Percentiles rank a stretch among this genome's conserved stretches.
Evolutionary conservation across 306 rosid species (phyloP).

Genomic region (Trichosanthes truncata): DNA sequence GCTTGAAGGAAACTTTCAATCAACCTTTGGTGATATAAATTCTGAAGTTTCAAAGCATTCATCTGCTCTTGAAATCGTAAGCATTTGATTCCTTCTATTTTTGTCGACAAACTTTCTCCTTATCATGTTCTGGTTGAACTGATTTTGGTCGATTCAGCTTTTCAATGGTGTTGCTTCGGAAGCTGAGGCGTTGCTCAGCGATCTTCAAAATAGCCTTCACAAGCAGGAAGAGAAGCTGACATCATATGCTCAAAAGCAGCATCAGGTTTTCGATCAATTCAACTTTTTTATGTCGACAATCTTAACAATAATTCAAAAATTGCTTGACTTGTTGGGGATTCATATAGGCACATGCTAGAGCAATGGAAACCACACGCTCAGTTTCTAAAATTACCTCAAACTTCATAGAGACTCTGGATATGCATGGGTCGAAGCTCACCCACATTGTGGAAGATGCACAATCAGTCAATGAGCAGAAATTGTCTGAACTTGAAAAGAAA

Average conservation of each 20-base stretch:
- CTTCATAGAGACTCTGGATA: slow-evolving; percentile 74
- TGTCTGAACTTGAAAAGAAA: slow-evolving; percentile 82
- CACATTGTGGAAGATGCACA: slow-evolving; percentile 82
- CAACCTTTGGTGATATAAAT: slow-evolving; percentile 68
- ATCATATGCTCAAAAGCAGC: slow-evolving; percentile 84
- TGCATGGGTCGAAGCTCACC: slow-evolving; percentile 74
- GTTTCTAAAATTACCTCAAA: slow-evolving; percentile 78
- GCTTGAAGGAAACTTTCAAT: slow-evolving; percentile 71
- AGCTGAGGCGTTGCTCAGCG: slow-evolving; percentile 75
- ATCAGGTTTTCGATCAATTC: slow-evolving; percentile 39
- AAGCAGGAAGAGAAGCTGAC: slow-evolving; percentile 79
- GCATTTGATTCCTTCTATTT: slow-evolving; percentile 14
- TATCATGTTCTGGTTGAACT: slow-evolving; percentile 13
- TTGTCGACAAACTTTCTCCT: background rate
- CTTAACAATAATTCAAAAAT: background rate
- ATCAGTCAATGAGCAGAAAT: slow-evolving; percentile 57
- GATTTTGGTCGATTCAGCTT: slow-evolving; percentile 45
- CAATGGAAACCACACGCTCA: slow-evolving; percentile 72
- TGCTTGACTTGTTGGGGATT: background rate
- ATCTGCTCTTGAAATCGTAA: slow-evolving; percentile 80
- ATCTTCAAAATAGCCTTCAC: slow-evolving; percentile 85
- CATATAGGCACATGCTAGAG: slow-evolving; percentile 83
- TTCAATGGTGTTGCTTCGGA: slow-evolving; percentile 90
- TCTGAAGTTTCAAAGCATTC: slow-evolving; percentile 88
- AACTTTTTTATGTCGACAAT: background rate